A percentile compares a stretch with the other conserved stretches of the same genome.
Evolutionary conservation across 2,329 filamentous ascomycete species (phyloP).

Genomic region (Aspergillus floridensis): DNA sequence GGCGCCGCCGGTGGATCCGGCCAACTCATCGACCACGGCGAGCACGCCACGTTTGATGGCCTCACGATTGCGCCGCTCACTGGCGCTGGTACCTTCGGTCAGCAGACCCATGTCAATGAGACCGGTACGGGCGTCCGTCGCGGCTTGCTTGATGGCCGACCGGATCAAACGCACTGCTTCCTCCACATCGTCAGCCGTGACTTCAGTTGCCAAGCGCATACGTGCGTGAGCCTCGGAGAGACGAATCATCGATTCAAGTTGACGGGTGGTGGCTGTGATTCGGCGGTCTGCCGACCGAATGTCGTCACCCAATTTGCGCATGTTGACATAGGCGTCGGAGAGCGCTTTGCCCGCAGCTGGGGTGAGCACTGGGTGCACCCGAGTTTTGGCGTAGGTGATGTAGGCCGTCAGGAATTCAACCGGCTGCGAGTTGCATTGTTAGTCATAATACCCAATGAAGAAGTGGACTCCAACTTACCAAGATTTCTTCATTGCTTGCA

Average conservation of each 20-base stretch:
- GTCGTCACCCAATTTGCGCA: constrained; percentile 89
- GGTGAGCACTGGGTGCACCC: constrained; percentile 79
- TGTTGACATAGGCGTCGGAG: constrained; percentile 82
- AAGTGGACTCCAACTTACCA: constrained; percentile 57
- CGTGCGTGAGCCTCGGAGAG: constrained; percentile 95
- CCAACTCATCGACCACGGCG: constrained; percentile 75
- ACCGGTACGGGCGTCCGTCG: constrained; percentile 87
- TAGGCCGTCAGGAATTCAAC: constrained; percentile 95
- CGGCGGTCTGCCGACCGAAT: constrained; percentile 86
- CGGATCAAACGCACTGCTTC: constrained; percentile 94
- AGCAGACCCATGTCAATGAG: constrained; percentile 95
- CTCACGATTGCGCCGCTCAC: constrained; percentile 76
- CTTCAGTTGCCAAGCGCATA: constrained; percentile 78
- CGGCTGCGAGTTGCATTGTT: constrained; percentile 53
- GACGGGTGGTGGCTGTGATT: constrained; percentile 94
- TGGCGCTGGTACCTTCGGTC: constrained; percentile 87
- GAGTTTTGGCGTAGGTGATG: constrained; percentile 90
- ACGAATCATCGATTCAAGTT: constrained; percentile 98
- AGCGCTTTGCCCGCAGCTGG: constrained; percentile 78
- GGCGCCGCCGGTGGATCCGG: constrained; percentile 62
- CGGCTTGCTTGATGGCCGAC: constrained; percentile 89
- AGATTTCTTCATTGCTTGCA: constrained; percentile 70
- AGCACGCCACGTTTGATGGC: constrained; percentile 82
- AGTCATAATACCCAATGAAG: constrained; percentile 1
- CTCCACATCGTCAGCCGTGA: constrained; percentile 77